A percentile compares a stretch with the other conserved stretches of the same genome.
Conservation (phyloP, 768 basidiomycete genomes). For the Fomitopsis serialis region DNA sequence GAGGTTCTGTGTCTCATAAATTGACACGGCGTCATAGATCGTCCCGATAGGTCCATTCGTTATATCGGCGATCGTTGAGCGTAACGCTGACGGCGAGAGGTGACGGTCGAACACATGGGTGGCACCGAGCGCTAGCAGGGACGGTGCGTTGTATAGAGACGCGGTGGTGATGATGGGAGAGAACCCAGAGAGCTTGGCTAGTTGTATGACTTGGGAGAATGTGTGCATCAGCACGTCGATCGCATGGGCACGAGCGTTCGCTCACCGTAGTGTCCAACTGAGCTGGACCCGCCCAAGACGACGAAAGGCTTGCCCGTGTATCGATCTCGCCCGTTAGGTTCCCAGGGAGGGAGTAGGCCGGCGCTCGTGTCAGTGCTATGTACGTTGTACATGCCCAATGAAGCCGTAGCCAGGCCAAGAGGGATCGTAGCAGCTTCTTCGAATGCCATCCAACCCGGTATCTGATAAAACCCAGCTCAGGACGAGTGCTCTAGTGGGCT, state of each 20-base stretch:
- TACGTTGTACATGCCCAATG: neutral
- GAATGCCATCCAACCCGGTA: neutral
- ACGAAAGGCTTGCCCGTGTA: conserved; percentile 15
- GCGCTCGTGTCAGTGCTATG: neutral
- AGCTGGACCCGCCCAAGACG: conserved; percentile 17
- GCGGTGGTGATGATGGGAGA: conserved; percentile 14
- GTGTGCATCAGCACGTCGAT: neutral
- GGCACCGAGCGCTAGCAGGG: conserved; percentile 13
- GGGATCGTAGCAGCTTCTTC: conserved; percentile 1
- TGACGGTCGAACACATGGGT: conserved; percentile 24
- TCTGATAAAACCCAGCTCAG: neutral
- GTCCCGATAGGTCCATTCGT: conserved; percentile 12
- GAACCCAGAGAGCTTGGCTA: conserved; percentile 11
- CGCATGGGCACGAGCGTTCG: neutral
- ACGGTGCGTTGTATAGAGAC: conserved; percentile 6
- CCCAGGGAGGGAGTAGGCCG: conserved; percentile 12
- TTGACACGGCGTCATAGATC: conserved; percentile 16
- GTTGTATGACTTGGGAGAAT: conserved; percentile 9
- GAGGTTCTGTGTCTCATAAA: conserved; percentile 11
- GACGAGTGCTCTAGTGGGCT: neutral
- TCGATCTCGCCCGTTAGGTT: conserved; percentile 7
- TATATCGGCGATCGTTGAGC: conserved; percentile 7
- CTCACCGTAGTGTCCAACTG: conserved; percentile 17
- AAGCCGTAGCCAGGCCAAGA: neutral
- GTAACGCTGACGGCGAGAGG: conserved; percentile 1